phyloP scores from a whole-genome alignment of 352 stramenopile genomes.

The Peronosclerospora sorghi region DNA sequence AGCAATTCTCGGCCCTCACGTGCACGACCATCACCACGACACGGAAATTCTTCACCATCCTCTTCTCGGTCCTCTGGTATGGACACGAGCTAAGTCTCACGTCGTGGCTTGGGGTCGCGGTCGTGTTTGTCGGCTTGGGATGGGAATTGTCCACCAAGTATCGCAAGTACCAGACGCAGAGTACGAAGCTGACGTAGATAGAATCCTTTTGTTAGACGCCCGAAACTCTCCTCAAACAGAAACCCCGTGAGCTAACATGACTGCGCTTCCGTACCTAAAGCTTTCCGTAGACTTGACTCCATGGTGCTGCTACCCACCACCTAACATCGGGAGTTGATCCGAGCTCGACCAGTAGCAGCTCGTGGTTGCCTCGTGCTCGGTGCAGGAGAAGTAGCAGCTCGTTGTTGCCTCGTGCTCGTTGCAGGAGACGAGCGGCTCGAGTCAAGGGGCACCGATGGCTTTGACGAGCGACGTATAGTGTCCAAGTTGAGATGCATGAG shows the following conservation, averaged over 20 bases:
- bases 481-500: slow-evolving; percentile 78
- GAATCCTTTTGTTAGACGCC: slow-evolving; percentile 2
- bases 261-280: not conserved
- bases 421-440: slow-evolving; percentile 13
- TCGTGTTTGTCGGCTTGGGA: slow-evolving; percentile 87
- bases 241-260: too few species aligned
- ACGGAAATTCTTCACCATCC: slow-evolving; percentile 99
- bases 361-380: too few species aligned
- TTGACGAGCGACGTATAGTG: slow-evolving; percentile 25
- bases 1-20: slow-evolving; percentile 95
- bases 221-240: not conserved
- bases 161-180: slow-evolving; percentile 68
- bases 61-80: slow-evolving; percentile 96
- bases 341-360: too few species aligned
- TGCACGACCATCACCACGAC: slow-evolving; percentile 99
- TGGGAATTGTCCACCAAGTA: slow-evolving; percentile 83
- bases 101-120: slow-evolving; percentile 85
- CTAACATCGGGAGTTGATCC: too few species aligned
- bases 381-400: too few species aligned
- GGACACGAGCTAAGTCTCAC: slow-evolving; percentile 87
- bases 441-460: slow-evolving; percentile 15
- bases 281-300: slow-evolving; percentile 6
- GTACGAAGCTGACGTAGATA: slow-evolving; percentile 21
- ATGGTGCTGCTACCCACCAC: not conserved
- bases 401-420: not conserved